Conservation (phyloP, 1,139 yeast species). For the Pichia terricola region DNA sequence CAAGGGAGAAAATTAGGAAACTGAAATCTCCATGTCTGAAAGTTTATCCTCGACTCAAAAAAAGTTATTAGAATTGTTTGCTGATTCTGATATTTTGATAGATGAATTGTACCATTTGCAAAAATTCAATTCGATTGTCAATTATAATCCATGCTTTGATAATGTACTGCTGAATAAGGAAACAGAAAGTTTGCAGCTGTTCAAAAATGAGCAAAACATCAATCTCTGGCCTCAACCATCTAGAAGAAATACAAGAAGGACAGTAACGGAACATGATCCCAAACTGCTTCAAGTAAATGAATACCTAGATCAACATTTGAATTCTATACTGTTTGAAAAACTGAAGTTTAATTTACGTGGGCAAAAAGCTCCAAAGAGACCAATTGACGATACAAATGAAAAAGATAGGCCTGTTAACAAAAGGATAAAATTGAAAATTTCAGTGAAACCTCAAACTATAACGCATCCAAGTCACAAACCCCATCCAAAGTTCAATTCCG, state of each 20-base stretch:
- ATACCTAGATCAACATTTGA: too few species aligned
- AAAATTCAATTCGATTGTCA: slow-evolving; percentile 41
- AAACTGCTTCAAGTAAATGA: too few species aligned
- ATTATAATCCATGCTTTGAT: slow-evolving; percentile 43
- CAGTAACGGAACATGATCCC: not conserved
- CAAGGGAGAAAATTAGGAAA: slow-evolving; percentile 1
- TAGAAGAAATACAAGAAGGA: slow-evolving; percentile 14
- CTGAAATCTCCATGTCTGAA: slow-evolving; percentile 5
- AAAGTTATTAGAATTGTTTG: slow-evolving; percentile 6
- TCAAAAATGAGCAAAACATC: slow-evolving; percentile 26
- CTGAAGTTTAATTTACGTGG: slow-evolving; percentile 3
- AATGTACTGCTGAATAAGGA: slow-evolving; percentile 13
- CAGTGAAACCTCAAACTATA: slow-evolving; percentile 50
- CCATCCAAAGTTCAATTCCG: slow-evolving; percentile 29
- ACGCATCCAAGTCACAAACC: slow-evolving; percentile 72
- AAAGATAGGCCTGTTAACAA: not conserved
- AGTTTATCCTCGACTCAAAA: slow-evolving; percentile 6
- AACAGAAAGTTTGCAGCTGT: slow-evolving; percentile 27
- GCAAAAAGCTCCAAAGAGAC: too few species aligned
- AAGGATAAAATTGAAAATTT: slow-evolving; percentile 34
- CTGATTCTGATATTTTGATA: slow-evolving; percentile 22
- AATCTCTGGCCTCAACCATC: slow-evolving; percentile 25
- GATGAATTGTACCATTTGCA: slow-evolving; percentile 37
- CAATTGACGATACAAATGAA: too few species aligned
- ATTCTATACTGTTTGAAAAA: not conserved